Base-by-base conservation (phyloP, 371 early-diverging fungal species). In the Mortierella sp. region DNA sequence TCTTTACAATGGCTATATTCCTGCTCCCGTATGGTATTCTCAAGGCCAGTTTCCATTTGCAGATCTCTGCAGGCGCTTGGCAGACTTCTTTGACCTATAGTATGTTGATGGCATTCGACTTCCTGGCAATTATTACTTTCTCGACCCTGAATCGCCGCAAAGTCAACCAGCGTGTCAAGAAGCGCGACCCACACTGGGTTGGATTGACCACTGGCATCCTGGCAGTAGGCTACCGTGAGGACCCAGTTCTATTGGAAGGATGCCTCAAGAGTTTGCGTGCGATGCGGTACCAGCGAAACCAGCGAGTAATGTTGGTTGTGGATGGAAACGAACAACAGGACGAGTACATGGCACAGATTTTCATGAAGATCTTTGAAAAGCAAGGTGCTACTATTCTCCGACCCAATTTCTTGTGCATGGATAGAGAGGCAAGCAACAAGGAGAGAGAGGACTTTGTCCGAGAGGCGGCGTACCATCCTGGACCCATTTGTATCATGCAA, bases 211-310 rank as follows among this genome's bases (percentile, higher is more conserved):
- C 84, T 16, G 90, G 88, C 0, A 66, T 89, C 12, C 83, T 88
- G 28, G 90, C 89, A 0, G 91, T 90, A 0, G 92, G 91, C 0
- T 92, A 92, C 64, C 86, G 91, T 26, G 92, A 92, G 84, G 91
- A 90, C 24, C 88, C 91, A 0, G 69, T 65, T 0, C 47, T 92
- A 20, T 88, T 92, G 70, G 83, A 85, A 11, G 84, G 87, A 26
- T 92, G 92, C 28, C 73, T 92, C 11, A 86, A 91, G 73, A 89
- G 89, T 4, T 72, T 90, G 43, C 79, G 85, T 11, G 66, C 78
- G 5, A 74, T 90, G 9, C 78, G 87, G 37, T 91, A 90, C 73
- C 89, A 87, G 1, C 87, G 88, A 8, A 85, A 87, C 5, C 74
- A 88, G 68, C 87, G 88, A 49, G 78, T 90, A 5, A 75, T 89